Evolutionary conservation across 306 rosid genomes (phyloP).

Genomic region (Vigna unguiculata): DNA sequence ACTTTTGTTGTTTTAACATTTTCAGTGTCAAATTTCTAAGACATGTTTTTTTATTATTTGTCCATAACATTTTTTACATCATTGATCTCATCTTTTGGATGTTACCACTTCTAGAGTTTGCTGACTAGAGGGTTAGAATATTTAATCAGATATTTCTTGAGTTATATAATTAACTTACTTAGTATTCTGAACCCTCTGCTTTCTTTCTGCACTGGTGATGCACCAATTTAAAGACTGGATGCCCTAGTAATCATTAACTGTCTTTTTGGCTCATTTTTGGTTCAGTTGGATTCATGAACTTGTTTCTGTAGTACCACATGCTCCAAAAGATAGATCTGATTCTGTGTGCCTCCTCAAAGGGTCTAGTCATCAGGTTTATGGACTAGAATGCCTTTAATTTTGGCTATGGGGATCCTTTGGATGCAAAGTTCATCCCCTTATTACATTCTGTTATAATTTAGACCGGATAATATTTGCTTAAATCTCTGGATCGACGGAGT

Average conservation of each 20-base stretch:
- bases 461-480: conserved; percentile 18
- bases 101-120: neutral
- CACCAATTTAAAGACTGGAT: neutral
- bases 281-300: neutral
- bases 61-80: neutral
- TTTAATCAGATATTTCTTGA: neutral
- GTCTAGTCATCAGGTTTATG: conserved; percentile 23
- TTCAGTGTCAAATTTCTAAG: neutral
- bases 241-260: neutral
- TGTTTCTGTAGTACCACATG: neutral
- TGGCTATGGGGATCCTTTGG: conserved; percentile 34
- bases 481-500: conserved; percentile 18
- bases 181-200: neutral
- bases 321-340: neutral
- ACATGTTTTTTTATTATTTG: neutral
- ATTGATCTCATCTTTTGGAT: neutral
- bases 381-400: conserved; percentile 27
- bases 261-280: neutral
- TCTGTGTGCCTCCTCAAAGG: neutral
- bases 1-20: neutral
- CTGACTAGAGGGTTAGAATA: neutral
- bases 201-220: neutral
- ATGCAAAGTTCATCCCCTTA: conserved; percentile 27
- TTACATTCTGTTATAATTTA: conserved; percentile 33
- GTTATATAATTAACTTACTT: neutral